These are phyloP conservation scores for Pseudoperonospora humuli DNA, from an alignment of 352 stramenopile species.

Conservation along the genomic window DNA sequence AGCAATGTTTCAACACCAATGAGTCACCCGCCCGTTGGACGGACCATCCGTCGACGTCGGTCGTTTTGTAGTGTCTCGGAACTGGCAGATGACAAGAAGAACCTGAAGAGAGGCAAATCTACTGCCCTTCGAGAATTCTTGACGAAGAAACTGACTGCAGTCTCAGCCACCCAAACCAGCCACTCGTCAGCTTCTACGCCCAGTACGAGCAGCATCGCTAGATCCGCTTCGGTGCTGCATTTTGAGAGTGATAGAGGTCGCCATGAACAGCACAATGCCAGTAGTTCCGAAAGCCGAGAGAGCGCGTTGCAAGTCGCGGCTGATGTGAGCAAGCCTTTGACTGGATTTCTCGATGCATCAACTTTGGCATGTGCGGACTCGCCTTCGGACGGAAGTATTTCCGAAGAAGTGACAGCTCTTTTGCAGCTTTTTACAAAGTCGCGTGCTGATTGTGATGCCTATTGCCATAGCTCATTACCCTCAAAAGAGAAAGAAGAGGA, in stretches of 20 bases:
- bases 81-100: conserved; percentile 27
- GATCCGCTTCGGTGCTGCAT: conserved; percentile 19
- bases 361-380: background rate
- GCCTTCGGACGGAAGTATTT: conserved; percentile 11
- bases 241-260: conserved; percentile 18
- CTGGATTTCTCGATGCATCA: conserved; percentile 7
- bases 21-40: conserved; percentile 13
- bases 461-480: conserved; percentile 51
- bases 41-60: conserved; percentile 52
- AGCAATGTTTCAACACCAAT: conserved; percentile 20
- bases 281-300: conserved; percentile 13
- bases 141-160: conserved; percentile 35
- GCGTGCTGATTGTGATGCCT: conserved; percentile 58
- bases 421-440: conserved; percentile 65
- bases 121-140: conserved; percentile 48
- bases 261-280: conserved; percentile 9
- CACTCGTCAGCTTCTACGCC: conserved; percentile 3
- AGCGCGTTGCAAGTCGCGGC: conserved; percentile 1
- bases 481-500: conserved; percentile 71
- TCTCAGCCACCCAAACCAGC: conserved; percentile 16
- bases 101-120: conserved; percentile 33
- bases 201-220: conserved; percentile 10
- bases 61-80: conserved; percentile 72
- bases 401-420: conserved; percentile 46
- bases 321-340: conserved; percentile 10